phyloP scores from a whole-genome alignment of 495 filamentous ascomycete species.

The Podospora pseudopauciseta region DNA sequence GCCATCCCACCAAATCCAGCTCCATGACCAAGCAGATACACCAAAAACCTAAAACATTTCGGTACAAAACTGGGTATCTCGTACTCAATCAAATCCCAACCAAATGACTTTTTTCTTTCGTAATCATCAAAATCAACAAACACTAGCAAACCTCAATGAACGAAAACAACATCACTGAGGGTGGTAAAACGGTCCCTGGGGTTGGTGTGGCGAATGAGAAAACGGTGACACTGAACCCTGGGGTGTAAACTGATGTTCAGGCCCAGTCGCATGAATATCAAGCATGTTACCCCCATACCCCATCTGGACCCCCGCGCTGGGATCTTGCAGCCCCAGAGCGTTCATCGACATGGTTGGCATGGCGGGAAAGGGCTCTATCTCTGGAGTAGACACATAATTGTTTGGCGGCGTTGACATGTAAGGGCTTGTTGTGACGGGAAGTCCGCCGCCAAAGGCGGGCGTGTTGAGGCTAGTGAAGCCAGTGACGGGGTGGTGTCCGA shows the following conservation, averaged over 20 bases:
- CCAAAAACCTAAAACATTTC: constrained; percentile 4
- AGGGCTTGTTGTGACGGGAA: constrained; percentile 25
- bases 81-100: neutral
- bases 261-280: constrained; percentile 25
- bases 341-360: constrained; percentile 27
- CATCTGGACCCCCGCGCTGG: constrained; percentile 16
- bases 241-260: constrained; percentile 34
- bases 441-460: constrained; percentile 15
- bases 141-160: neutral
- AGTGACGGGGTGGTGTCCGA: constrained; percentile 12
- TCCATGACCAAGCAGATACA: neutral
- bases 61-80: neutral
- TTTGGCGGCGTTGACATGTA: constrained; percentile 14
- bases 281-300: constrained; percentile 30
- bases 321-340: constrained; percentile 39
- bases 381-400: constrained; percentile 22
- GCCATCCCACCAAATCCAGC: neutral
- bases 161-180: neutral
- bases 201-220: constrained; percentile 40
- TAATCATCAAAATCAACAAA: neutral
- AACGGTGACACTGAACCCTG: constrained; percentile 44
- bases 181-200: constrained; percentile 36
- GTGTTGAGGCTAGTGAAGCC: constrained; percentile 21
- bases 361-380: constrained; percentile 36
- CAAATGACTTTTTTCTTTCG: neutral